Evolutionary conservation across 805 yeast species (phyloP).

Genomic region (Deakozyma indianensis): DNA sequence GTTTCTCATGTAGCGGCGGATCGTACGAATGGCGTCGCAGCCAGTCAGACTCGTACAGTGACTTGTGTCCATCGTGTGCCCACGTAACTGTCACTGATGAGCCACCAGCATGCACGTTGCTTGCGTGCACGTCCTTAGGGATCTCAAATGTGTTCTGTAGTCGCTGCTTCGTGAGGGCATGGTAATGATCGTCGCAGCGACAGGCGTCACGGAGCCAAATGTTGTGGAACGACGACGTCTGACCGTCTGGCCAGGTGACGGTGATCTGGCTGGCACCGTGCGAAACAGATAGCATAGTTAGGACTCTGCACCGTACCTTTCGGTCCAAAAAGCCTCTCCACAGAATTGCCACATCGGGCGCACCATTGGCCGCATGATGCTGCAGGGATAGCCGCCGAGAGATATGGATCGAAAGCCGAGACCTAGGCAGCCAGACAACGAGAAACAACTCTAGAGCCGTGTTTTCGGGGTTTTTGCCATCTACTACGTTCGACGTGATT

Average conservation of each 20-base stretch:
- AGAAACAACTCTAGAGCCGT: no score
- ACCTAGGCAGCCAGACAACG: no score
- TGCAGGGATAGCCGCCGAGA: no score
- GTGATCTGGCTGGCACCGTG: background rate
- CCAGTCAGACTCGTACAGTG: slow-evolving; percentile 29
- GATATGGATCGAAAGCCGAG: no score
- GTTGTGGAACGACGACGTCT: slow-evolving; percentile 22
- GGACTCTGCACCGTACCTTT: no score
- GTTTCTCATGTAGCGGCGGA: slow-evolving; percentile 26
- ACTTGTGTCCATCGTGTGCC: slow-evolving; percentile 27
- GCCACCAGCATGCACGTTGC: slow-evolving; percentile 8
- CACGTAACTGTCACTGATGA: slow-evolving; percentile 17
- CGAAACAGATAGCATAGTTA: background rate
- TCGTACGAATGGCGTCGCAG: slow-evolving; percentile 36
- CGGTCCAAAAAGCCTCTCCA: no score
- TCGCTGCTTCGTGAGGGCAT: slow-evolving; percentile 42
- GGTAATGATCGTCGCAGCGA: slow-evolving; percentile 41
- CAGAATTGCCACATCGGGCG: no score
- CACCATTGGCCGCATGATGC: no score
- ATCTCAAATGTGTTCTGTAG: slow-evolving; percentile 37
- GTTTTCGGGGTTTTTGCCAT: no score
- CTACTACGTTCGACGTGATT: no score
- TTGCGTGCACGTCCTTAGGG: slow-evolving; percentile 21
- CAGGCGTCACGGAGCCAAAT: slow-evolving; percentile 58
- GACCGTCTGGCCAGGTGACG: background rate